Evolutionary conservation across 257 asterid species (phyloP), one percentile per base, ranked within the genome.

Genomic region (Ocimum tenuiflorum): DNA sequence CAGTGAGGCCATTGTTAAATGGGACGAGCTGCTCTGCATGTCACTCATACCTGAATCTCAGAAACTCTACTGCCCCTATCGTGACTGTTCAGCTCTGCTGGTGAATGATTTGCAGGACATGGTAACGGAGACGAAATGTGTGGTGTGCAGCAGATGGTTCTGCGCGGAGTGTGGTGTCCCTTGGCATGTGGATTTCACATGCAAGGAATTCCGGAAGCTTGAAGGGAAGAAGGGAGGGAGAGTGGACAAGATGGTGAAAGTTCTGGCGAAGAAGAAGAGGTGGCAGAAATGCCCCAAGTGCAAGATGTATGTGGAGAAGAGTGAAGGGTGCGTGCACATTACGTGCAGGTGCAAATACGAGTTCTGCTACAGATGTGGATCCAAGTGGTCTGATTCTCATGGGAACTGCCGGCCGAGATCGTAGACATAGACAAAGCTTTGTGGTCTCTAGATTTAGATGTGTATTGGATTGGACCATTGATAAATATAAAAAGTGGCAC

Each of bases 251-350:
- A 59, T 86, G 43, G 75, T 84, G 61, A 79, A 74, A 59, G 45
- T 27, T 2, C 95, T 86, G 52, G 94, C 91, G 1, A 79, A 82
- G 96, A 86, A 84, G 82, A 88, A 80, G 75, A 77, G 59, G 5
- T 88, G 91, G 96, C 83, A 77, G 82, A 85, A 75, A 68, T 88
- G 96, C 71, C 91, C 94, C 43, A 70, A 71, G 51, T 88, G 96
- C 75, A 83, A 77, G 77, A 77, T 85, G 79, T 83, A 77, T 33
- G 86, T 88, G 9, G 96, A 86, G 49, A 86, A 78, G 49, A 39
- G 51, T 0, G 85, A 82, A 52, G 92, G 95, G 10, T 87, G 95
- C 55, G 3, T 66, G 45, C 95, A 87, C 52, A 85, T 87, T n/a
- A 81, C 84, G 54, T 87, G 95, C 59, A 62, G 88, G 78, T 87